These are phyloP conservation scores for Cicer pinnatifidum DNA, from an alignment of 306 rosid species.

Conservation along the genomic window DNA sequence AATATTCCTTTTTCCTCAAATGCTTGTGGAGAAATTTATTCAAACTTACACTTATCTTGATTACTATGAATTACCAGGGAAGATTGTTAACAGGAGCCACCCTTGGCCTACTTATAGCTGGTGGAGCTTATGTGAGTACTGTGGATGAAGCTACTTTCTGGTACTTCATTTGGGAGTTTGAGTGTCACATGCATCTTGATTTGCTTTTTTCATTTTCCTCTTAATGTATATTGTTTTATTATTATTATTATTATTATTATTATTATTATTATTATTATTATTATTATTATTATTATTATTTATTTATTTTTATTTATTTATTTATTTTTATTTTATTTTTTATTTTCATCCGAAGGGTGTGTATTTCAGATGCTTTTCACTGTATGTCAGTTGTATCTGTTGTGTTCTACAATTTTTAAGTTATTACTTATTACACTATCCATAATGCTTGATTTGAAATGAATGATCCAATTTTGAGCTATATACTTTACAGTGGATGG, in stretches of 20 bases:
- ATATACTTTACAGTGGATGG: conserved; percentile 82
- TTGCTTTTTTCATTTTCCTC: conserved; percentile 6
- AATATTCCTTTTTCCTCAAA: neutral
- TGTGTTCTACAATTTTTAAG: conserved; percentile 31
- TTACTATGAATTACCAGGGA: conserved; percentile 65
- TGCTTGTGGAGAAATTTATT: conserved; percentile 2
- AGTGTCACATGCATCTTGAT: conserved; percentile 40
- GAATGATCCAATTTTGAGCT: conserved; percentile 44
- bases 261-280: too few relatives aligned
- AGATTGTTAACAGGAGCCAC: conserved; percentile 82
- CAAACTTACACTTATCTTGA: neutral
- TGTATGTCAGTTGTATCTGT: conserved; percentile 11
- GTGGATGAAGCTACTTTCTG: conserved; percentile 99
- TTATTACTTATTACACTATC: neutral
- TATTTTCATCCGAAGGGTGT: conserved; percentile 22
- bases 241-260: too few relatives aligned
- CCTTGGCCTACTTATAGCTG: conserved; percentile 79
- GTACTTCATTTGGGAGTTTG: conserved; percentile 63
- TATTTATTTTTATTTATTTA: too few relatives aligned
- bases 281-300: too few relatives aligned
- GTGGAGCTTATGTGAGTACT: conserved; percentile 98
- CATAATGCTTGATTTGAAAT: conserved; percentile 25
- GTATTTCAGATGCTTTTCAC: conserved; percentile 9
- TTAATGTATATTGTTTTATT: neutral
- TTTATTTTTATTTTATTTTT: too few relatives aligned